Conservation (phyloP, 129 eudicot genomes). For the Flaveria linearis region DNA sequence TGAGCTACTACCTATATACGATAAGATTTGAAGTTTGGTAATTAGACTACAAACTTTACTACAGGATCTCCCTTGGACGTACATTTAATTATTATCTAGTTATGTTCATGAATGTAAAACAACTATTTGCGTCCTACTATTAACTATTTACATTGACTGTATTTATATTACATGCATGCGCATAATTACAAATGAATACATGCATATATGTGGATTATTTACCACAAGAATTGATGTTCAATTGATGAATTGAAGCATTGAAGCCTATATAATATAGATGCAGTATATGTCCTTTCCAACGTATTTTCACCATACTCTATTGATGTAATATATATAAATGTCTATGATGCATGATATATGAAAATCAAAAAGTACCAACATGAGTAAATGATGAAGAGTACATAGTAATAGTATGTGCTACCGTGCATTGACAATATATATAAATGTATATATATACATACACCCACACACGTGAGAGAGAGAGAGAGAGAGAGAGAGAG, state of each 20-base stretch:
- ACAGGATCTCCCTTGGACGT: too few relatives aligned
- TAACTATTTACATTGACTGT: too few relatives aligned
- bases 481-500: not conserved
- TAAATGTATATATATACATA: not conserved
- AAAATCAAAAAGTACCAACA: constrained; percentile 36
- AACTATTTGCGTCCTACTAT: too few relatives aligned
- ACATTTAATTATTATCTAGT: not conserved
- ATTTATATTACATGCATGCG: not conserved
- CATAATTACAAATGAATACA: not conserved
- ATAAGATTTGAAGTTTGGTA: too few relatives aligned
- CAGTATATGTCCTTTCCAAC: not conserved
- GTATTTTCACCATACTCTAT: constrained; percentile 21
- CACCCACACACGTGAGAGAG: not conserved
- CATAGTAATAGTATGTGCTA: constrained; percentile 33
- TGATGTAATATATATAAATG: constrained; percentile 1
- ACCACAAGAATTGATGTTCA: not conserved
- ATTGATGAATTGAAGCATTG: not conserved
- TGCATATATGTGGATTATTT: not conserved
- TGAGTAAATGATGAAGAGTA: constrained; percentile 39
- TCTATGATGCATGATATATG: constrained; percentile 31
- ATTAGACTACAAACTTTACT: too few relatives aligned
- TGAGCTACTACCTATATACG: too few relatives aligned
- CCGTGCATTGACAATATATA: constrained; percentile 34
- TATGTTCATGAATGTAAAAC: not conserved
- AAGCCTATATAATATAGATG: not conserved